Evolutionary conservation across 352 stramenopile genomes (phyloP).

Genomic region (Pythium dissotocum): DNA sequence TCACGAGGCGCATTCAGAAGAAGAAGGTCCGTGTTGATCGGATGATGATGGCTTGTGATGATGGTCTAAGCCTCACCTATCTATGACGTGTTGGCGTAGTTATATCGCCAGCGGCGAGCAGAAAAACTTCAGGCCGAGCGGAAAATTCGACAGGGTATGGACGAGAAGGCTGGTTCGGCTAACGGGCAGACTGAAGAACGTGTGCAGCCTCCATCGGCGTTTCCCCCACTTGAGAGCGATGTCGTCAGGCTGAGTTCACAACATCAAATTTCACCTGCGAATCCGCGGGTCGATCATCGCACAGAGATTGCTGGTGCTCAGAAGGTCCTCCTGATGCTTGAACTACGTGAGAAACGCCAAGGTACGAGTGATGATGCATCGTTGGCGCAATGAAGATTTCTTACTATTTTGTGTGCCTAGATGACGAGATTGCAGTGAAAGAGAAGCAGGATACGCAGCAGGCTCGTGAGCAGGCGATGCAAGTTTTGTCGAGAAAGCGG

Average conservation of each 20-base stretch:
- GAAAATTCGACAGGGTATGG: slow-evolving; percentile 6
- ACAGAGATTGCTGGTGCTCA: slow-evolving; percentile 2
- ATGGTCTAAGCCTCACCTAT: background rate
- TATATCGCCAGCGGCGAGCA: slow-evolving; percentile 2
- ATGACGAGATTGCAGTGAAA: background rate
- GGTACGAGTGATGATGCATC: slow-evolving; percentile 13
- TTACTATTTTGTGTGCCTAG: background rate
- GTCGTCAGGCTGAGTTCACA: background rate
- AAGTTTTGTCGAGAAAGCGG: background rate
- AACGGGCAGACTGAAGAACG: background rate
- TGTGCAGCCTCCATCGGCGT: background rate
- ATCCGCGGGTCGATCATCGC: too few relatives aligned
- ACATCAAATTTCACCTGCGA: background rate
- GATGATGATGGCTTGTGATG: background rate
- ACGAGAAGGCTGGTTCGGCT: background rate
- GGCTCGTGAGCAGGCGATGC: background rate
- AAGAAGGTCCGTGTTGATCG: slow-evolving; percentile 29
- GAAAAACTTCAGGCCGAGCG: slow-evolving; percentile 16
- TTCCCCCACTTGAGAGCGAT: background rate
- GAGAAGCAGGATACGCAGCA: background rate
- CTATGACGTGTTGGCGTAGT: background rate
- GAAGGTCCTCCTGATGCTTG: slow-evolving; percentile 29
- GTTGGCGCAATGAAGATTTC: background rate
- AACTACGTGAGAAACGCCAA: slow-evolving; percentile 18
- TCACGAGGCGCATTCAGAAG: slow-evolving; percentile 31